These are phyloP conservation scores for Amborella trichopoda DNA, from an alignment of 164 flowering plant genomes.

Conservation along the genomic window DNA sequence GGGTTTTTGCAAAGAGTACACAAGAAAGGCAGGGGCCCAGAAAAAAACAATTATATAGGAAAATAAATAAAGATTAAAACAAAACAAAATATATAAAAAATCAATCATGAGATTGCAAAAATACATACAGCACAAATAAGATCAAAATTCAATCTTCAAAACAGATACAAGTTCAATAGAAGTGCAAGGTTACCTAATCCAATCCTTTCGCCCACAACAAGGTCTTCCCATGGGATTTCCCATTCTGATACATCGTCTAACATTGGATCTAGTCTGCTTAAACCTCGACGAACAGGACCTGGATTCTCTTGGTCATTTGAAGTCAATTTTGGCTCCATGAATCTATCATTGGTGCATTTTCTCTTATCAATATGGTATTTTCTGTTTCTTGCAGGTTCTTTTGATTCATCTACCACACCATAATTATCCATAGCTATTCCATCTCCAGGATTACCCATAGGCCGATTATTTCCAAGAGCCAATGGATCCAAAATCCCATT, in stretches of 20 bases:
- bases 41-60: background rate
- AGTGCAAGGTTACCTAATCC: slow-evolving; percentile 63
- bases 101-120: background rate
- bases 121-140: background rate
- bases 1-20: background rate
- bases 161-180: background rate
- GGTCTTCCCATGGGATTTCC: slow-evolving; percentile 95
- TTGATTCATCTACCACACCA: slow-evolving; percentile 7
- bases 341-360: slow-evolving; percentile 29
- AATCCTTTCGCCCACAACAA: slow-evolving; percentile 90
- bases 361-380: slow-evolving; percentile 20
- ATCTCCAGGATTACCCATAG: slow-evolving; percentile 11
- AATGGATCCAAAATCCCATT: no score
- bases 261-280: slow-evolving; percentile 43
- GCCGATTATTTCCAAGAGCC: no score
- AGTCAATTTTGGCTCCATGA: slow-evolving; percentile 21
- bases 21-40: background rate
- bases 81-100: background rate
- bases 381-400: slow-evolving; percentile 17
- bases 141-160: background rate
- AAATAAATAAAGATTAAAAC: background rate
- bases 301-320: slow-evolving; percentile 25
- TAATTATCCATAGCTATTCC: slow-evolving; percentile 17
- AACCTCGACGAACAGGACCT: slow-evolving; percentile 20
- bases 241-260: slow-evolving; percentile 73